A percentile compares a stretch with the other conserved stretches of the same genome.
These are phyloP conservation scores for Ophiognomonia clavigignenti-juglandacearum DNA, from an alignment of 2,329 filamentous ascomycete species.

Conservation along the genomic window DNA sequence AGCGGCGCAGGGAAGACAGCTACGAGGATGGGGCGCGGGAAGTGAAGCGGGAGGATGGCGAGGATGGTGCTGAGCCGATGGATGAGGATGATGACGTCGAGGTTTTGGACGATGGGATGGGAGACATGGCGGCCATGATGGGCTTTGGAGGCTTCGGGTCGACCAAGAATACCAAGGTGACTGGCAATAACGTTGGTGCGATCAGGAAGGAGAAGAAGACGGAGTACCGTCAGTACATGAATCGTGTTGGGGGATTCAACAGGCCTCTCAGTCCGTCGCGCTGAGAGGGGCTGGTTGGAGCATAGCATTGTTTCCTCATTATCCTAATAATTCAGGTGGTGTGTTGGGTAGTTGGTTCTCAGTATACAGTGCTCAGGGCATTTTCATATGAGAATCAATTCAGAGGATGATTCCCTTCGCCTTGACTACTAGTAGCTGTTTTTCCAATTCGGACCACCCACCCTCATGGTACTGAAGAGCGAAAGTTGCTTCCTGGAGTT, in stretches of 20 bases:
- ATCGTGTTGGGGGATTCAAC: slow-evolving; percentile 77
- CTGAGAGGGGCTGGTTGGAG: not conserved
- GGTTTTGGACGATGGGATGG: slow-evolving; percentile 62
- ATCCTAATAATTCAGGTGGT: no score
- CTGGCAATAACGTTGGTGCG: slow-evolving; percentile 78
- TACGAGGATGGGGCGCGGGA: slow-evolving; percentile 15
- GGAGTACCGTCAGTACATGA: slow-evolving; percentile 97
- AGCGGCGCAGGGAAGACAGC: slow-evolving; percentile 18
- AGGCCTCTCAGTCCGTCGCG: slow-evolving; percentile 59
- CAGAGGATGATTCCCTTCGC: no score
- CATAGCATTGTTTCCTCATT: no score
- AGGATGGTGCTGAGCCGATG: slow-evolving; percentile 24
- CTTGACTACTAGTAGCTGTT: no score
- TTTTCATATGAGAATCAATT: no score
- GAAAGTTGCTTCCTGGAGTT: no score
- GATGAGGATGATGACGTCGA: slow-evolving; percentile 41
- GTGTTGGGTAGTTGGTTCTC: no score
- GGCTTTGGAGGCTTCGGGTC: slow-evolving; percentile 82
- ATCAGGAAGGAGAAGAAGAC: slow-evolving; percentile 91
- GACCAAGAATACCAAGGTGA: slow-evolving; percentile 85
- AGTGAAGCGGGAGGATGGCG: slow-evolving; percentile 1
- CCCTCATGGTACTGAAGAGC: no score
- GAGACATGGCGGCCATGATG: slow-evolving; percentile 75
- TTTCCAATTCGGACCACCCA: no score
- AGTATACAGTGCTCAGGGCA: no score